phyloP scores from a whole-genome alignment of 441 rosid genomes.

The Erodium texanum region DNA sequence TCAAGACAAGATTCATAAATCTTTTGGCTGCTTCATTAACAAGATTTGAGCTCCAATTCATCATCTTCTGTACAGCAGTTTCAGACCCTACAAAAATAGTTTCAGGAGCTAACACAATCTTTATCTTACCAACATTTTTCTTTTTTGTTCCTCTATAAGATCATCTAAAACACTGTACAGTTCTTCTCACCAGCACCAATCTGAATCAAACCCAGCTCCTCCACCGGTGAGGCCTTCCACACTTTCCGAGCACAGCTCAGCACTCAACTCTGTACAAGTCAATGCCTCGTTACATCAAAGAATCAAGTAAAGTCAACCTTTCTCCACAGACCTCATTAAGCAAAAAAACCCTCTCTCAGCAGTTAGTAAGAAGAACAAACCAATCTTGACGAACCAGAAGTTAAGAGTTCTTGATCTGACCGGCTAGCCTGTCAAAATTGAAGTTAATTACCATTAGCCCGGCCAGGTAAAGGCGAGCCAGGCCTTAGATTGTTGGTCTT shows the following conservation, averaged over 20 bases:
- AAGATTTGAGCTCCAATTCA: slow-evolving; percentile 16
- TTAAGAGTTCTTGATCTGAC: no score
- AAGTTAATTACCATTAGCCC: background rate
- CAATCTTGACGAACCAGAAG: slow-evolving; percentile 16
- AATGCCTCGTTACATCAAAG: no score
- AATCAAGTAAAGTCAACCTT: slow-evolving; percentile 12
- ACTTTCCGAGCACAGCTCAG: no score
- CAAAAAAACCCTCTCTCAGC: slow-evolving; percentile 17
- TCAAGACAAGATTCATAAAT: no score
- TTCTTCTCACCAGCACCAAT: slow-evolving; percentile 17
- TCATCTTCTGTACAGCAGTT: slow-evolving; percentile 38
- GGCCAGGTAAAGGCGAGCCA: background rate
- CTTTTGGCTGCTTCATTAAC: slow-evolving; percentile 13
- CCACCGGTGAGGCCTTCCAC: no score
- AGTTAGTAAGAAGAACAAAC: slow-evolving; percentile 20
- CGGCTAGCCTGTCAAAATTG: no score
- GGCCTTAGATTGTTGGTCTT: background rate
- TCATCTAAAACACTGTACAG: slow-evolving; percentile 26
- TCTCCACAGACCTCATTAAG: slow-evolving; percentile 18
- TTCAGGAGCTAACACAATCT: slow-evolving; percentile 14
- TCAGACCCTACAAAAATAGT: slow-evolving; percentile 23
- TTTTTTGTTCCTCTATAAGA: slow-evolving; percentile 16
- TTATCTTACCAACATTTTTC: slow-evolving; percentile 9
- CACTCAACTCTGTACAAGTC: no score
- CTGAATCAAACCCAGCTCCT: background rate